phyloP scores from a whole-genome alignment of 192 early-diverging fungal genomes.

The Coemansia sp. region DNA sequence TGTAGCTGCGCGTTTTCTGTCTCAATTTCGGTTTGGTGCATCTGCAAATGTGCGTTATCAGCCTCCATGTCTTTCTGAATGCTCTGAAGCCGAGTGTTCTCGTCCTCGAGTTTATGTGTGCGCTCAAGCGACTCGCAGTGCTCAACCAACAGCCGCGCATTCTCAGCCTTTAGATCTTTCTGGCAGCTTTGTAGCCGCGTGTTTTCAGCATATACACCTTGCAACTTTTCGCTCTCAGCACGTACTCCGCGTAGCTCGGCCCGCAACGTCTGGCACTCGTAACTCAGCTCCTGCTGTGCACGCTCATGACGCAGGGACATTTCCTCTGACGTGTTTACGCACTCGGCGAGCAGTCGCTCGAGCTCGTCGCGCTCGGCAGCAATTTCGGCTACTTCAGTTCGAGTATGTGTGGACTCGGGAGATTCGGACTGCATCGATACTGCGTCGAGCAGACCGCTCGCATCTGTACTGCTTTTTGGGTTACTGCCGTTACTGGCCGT shows the following conservation, averaged over 20 bases:
- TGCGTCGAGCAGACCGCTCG: conserved; percentile 14
- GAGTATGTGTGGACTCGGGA: conserved; percentile 6
- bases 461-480: background rate
- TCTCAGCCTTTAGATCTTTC: background rate
- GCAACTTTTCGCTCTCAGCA: background rate
- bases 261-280: conserved; percentile 32
- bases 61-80: no score
- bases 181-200: no score
- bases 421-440: conserved; percentile 34
- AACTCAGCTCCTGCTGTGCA: conserved; percentile 24
- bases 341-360: conserved; percentile 34
- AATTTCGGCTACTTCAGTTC: background rate
- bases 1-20: no score
- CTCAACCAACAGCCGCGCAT: conserved; percentile 10
- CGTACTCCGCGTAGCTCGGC: conserved; percentile 15
- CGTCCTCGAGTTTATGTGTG: conserved; percentile 8
- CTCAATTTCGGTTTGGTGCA: no score
- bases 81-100: conserved; percentile 28
- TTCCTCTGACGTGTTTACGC: conserved; percentile 24
- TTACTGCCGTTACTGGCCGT: conserved; percentile 20
- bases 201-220: no score
- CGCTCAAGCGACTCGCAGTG: conserved; percentile 16
- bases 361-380: conserved; percentile 17
- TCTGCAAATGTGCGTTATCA: no score
- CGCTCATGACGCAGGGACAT: conserved; percentile 30